Percentiles rank a stretch among this genome's conserved stretches.
Conservation (phyloP, 108 stramenopile species). For the Poteriospumella lacustris region DNA sequence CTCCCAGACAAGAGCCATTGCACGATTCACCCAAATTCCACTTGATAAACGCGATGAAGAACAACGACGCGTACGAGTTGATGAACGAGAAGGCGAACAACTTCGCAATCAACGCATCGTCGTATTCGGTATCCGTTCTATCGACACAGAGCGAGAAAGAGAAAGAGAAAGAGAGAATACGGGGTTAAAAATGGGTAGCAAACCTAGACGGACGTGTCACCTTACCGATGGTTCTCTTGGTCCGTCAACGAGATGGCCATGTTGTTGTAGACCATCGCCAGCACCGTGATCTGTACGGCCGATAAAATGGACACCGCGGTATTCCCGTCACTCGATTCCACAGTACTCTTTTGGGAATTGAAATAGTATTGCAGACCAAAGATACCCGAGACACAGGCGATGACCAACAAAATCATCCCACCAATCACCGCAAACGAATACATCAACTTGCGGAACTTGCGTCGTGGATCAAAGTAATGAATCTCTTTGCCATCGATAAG, state of each 20-base stretch:
- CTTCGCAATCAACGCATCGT: slow-evolving; percentile 87
- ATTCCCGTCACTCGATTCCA: too few species aligned
- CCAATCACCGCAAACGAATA: slow-evolving; percentile 73
- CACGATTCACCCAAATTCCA: not conserved
- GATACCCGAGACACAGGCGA: slow-evolving; percentile 53
- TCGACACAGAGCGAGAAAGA: slow-evolving; percentile 28
- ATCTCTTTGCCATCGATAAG: slow-evolving; percentile 68
- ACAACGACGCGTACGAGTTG: slow-evolving; percentile 90
- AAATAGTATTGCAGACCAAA: slow-evolving; percentile 22
- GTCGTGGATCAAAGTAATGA: slow-evolving; percentile 75
- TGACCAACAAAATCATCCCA: slow-evolving; percentile 61
- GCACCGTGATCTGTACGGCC: not conserved
- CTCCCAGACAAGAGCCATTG: not conserved
- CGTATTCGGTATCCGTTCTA: slow-evolving; percentile 79
- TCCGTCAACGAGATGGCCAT: slow-evolving; percentile 35
- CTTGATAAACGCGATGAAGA: slow-evolving; percentile 81
- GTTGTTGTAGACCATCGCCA: not conserved
- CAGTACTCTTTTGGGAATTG: not conserved
- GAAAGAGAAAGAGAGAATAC: not conserved
- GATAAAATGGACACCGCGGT: not conserved
- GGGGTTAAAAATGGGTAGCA: not conserved
- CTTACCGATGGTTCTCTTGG: slow-evolving; percentile 37
- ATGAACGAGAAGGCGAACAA: slow-evolving; percentile 93
- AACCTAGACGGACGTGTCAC: too few species aligned
- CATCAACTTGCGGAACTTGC: slow-evolving; percentile 70